Evolutionary conservation across 495 filamentous ascomycete genomes (phyloP).

Genomic region (Neurospora tetraspora): DNA sequence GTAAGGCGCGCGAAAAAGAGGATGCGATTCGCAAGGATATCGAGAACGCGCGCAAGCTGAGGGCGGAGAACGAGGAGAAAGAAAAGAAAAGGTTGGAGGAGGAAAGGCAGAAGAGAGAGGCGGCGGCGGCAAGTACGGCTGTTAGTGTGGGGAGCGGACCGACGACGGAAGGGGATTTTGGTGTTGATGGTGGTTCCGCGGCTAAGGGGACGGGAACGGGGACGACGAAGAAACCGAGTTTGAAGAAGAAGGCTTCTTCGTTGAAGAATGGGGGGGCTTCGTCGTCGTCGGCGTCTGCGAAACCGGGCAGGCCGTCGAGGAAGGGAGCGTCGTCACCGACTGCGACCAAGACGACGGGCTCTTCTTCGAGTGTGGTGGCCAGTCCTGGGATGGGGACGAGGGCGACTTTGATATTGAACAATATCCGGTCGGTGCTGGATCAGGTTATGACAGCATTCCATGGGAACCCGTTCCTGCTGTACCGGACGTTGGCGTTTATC

Average conservation of each 20-base stretch:
- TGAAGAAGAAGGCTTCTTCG: not conserved
- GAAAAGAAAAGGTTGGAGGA: conserved; percentile 38
- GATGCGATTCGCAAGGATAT: conserved; percentile 49
- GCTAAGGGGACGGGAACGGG: not conserved
- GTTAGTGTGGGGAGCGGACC: not conserved
- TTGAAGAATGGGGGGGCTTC: not conserved
- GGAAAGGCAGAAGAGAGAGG: conserved; percentile 30
- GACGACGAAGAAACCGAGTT: not conserved
- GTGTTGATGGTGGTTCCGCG: not conserved
- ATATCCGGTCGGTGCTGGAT: conserved; percentile 52
- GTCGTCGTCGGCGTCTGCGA: conserved; percentile 12
- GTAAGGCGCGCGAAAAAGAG: conserved; percentile 50
- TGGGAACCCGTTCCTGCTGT: conserved; percentile 61
- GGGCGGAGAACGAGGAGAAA: conserved; percentile 44
- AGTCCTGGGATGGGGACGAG: conserved; percentile 36
- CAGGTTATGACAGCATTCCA: conserved; percentile 52
- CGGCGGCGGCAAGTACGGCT: conserved; percentile 3
- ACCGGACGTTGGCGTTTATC: conserved; percentile 70
- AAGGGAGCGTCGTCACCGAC: conserved; percentile 17
- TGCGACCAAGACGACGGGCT: conserved; percentile 22
- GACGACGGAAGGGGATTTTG: conserved; percentile 4
- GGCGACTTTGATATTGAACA: conserved; percentile 38
- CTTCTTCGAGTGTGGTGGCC: conserved; percentile 18
- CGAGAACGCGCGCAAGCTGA: conserved; percentile 44
- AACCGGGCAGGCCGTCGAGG: conserved; percentile 39